phyloP scores from a whole-genome alignment of 2,329 filamentous ascomycete genomes.

The Fonsecaea pedrosoi region DNA sequence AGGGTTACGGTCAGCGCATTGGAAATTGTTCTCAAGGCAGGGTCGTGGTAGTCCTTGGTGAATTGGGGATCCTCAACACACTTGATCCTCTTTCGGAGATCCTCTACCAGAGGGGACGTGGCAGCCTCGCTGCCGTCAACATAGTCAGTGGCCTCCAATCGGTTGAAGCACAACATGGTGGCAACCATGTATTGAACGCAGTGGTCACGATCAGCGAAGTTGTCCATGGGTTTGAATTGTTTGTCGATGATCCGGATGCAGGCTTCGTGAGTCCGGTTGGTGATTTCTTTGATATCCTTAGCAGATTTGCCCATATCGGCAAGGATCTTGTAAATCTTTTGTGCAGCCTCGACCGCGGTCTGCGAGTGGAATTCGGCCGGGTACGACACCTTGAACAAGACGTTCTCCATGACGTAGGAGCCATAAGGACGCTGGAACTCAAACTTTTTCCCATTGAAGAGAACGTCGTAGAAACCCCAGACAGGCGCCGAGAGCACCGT shows the following conservation, averaged over 20 bases:
- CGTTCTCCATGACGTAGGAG: constrained; percentile 99
- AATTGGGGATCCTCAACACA: constrained; percentile 97
- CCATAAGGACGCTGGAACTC: constrained; percentile 95
- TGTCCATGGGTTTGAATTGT: constrained; percentile 99
- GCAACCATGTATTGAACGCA: constrained; percentile 99
- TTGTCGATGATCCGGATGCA: constrained; percentile 99
- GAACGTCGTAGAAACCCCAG: constrained; percentile 99
- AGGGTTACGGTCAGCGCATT: constrained; percentile 95
- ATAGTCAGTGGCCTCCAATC: constrained; percentile 92
- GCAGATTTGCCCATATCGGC: constrained; percentile 86
- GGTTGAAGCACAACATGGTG: constrained; percentile 94
- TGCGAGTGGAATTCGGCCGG: constrained; percentile 79
- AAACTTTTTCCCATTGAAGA: constrained; percentile 96
- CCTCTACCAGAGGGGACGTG: constrained; percentile 85
- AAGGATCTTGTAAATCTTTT: constrained; percentile 84
- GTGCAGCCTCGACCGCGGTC: constrained; percentile 92
- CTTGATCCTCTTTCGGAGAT: constrained; percentile 88
- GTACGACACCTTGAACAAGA: constrained; percentile 99
- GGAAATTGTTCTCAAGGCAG: constrained; percentile 90
- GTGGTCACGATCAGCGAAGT: constrained; percentile 99
- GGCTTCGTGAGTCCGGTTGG: constrained; percentile 96
- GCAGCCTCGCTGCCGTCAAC: constrained; percentile 90
- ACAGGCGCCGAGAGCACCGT: constrained; percentile 90
- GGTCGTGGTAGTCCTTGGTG: constrained; percentile 95
- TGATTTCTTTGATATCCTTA: constrained; percentile 89